Conservation (phyloP, 345 rosid species). For the Excoecaria cochinchinensis region DNA sequence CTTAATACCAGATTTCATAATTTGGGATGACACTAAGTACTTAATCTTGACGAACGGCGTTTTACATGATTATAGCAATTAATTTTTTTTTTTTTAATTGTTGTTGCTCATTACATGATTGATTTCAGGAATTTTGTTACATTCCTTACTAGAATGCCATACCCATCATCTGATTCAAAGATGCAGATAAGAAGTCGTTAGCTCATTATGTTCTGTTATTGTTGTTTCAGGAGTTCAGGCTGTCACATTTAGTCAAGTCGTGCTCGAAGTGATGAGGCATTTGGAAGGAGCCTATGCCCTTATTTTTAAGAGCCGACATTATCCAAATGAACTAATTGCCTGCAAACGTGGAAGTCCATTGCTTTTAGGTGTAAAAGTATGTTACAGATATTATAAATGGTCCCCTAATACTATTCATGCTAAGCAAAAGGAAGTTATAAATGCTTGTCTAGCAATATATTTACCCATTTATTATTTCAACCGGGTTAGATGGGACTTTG, state of each 20-base stretch:
- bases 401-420: not conserved
- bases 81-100: not conserved
- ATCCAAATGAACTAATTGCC: slow-evolving; percentile 91
- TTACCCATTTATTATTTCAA: not conserved
- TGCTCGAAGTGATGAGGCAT: slow-evolving; percentile 91
- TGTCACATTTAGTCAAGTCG: slow-evolving; percentile 85
- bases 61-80: not conserved
- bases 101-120: not conserved
- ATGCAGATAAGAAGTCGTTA: not conserved
- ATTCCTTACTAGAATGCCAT: slow-evolving; percentile 3
- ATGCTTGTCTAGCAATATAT: not conserved
- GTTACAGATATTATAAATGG: slow-evolving; percentile 24
- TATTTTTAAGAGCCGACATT: slow-evolving; percentile 83
- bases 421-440: not conserved
- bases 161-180: not conserved
- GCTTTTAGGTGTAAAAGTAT: slow-evolving; percentile 91
- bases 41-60: not conserved
- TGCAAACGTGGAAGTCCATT: slow-evolving; percentile 97
- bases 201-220: slow-evolving; percentile 2
- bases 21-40: not conserved
- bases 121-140: slow-evolving; percentile 8
- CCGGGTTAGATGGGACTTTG: not conserved
- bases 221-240: slow-evolving; percentile 57
- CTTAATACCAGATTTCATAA: not conserved
- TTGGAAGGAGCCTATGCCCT: slow-evolving; percentile 99